Percentiles rank a stretch among this genome's conserved stretches.
These are phyloP conservation scores for Ploettnerulaceae sp. DNA, from an alignment of 2,329 filamentous ascomycete species.

Conservation along the genomic window DNA sequence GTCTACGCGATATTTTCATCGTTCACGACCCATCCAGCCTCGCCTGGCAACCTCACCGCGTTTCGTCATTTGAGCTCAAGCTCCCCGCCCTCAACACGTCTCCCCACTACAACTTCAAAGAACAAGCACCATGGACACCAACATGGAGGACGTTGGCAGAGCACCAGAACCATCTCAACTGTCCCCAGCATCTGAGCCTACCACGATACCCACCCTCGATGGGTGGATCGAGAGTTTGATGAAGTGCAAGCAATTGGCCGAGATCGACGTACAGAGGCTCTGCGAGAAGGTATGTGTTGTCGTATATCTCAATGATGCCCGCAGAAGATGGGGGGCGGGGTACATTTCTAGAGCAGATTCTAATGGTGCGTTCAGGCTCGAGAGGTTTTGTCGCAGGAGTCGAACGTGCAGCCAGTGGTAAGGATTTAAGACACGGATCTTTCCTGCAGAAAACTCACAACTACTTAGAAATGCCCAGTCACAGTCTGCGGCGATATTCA, in stretches of 20 bases:
- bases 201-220: slow-evolving; percentile 87
- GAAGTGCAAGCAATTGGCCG: slow-evolving; percentile 95
- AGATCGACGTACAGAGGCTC: slow-evolving; percentile 90
- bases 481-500: slow-evolving; percentile 99
- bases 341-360: slow-evolving; percentile 10
- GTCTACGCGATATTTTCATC: slow-evolving; percentile 11
- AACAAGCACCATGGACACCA: slow-evolving; percentile 71
- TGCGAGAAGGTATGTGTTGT: slow-evolving; percentile 80
- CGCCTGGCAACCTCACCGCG: slow-evolving; percentile 19
- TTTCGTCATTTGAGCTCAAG: slow-evolving; percentile 25
- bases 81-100: slow-evolving; percentile 25
- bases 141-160: slow-evolving; percentile 97
- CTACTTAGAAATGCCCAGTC: slow-evolving; percentile 83
- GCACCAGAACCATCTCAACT: slow-evolving; percentile 73
- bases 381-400: slow-evolving; percentile 95
- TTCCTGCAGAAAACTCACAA: slow-evolving; percentile 16
- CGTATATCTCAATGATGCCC: slow-evolving; percentile 18
- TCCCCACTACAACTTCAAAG: slow-evolving; percentile 10
- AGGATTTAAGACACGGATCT: slow-evolving; percentile 32
- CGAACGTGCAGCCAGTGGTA: slow-evolving; percentile 98
- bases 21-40: slow-evolving; percentile 13
- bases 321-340: slow-evolving; percentile 4
- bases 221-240: slow-evolving; percentile 99
- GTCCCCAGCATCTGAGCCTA: slow-evolving; percentile 72
- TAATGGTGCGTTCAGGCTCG: slow-evolving; percentile 58